Percentiles rank a stretch among this genome's conserved stretches.
Conservation (phyloP, 1,139 yeast species). For the Pichia sp. region DNA sequence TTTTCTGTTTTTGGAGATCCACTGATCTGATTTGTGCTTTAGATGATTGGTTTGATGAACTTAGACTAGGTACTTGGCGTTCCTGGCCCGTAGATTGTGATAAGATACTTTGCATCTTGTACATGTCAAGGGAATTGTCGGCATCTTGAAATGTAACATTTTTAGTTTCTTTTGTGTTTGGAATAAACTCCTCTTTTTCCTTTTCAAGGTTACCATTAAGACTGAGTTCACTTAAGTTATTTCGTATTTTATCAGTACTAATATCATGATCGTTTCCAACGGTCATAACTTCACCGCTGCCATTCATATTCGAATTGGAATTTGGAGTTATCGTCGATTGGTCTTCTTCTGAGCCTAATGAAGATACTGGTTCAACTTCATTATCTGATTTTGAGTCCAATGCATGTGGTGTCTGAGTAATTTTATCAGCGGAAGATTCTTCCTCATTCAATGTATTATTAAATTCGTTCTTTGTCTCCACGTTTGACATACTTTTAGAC, state of each 20-base stretch:
- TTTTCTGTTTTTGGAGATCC: background rate
- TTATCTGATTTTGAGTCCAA: background rate
- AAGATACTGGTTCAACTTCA: background rate
- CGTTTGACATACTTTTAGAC: background rate
- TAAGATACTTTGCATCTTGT: slow-evolving; percentile 25
- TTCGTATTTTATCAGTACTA: background rate
- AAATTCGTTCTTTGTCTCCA: background rate
- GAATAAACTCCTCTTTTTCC: background rate
- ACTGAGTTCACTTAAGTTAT: background rate
- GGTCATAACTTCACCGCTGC: background rate
- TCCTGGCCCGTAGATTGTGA: slow-evolving; percentile 48
- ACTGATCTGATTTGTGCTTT: background rate
- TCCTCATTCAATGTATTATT: background rate
- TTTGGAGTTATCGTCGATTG: background rate
- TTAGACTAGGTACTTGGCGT: slow-evolving; percentile 24
- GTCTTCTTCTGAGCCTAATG: background rate
- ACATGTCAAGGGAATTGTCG: slow-evolving; percentile 6
- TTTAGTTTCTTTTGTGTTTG: background rate
- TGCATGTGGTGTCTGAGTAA: background rate
- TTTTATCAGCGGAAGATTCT: background rate
- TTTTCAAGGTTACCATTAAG: background rate
- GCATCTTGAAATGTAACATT: background rate
- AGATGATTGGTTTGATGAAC: background rate
- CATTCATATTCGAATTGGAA: background rate
- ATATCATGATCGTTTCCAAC: background rate